These are phyloP conservation scores for Alternaria alternata DNA, from an alignment of 2,329 filamentous ascomycete species.

Conservation along the genomic window DNA sequence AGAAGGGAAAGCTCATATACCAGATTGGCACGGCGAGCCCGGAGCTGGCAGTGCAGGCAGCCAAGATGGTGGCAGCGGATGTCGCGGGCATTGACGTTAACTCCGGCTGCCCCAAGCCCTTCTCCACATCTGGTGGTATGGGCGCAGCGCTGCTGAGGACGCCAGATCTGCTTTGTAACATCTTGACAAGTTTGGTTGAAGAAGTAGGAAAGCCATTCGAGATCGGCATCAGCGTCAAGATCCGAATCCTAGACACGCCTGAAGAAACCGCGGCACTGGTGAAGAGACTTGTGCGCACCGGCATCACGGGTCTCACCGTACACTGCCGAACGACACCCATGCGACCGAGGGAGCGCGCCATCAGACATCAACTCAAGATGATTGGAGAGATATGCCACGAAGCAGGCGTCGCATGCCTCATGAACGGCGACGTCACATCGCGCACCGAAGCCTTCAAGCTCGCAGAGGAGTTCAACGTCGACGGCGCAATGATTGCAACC, in stretches of 20 bases:
- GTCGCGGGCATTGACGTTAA: constrained; percentile 97
- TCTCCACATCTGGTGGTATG: constrained; percentile 94
- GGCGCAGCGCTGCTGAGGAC: constrained; percentile 87
- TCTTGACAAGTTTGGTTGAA: constrained; percentile 81
- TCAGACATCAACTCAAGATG: constrained; percentile 86
- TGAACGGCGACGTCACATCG: constrained; percentile 90
- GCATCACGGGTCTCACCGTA: constrained; percentile 89
- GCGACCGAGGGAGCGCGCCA: constrained; percentile 87
- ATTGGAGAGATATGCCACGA: constrained; percentile 80
- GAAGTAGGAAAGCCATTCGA: constrained; percentile 79
- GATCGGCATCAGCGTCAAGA: constrained; percentile 97
- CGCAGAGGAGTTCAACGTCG: constrained; percentile 80
- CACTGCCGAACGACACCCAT: constrained; percentile 97
- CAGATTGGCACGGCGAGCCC: constrained; percentile 91
- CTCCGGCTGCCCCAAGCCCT: constrained; percentile 97
- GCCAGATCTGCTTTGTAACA: constrained; percentile 82
- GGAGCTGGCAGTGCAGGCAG: constrained; percentile 81
- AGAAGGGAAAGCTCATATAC: constrained; percentile 81
- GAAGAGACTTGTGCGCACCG: constrained; percentile 78
- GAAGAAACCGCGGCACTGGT: constrained; percentile 81
- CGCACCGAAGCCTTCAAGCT: constrained; percentile 76
- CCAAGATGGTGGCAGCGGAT: constrained; percentile 82
- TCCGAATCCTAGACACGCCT: constrained; percentile 81
- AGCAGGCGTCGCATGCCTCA: constrained; percentile 87
- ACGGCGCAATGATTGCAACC: constrained; percentile 97